These are phyloP conservation scores for Pichia sp. DNA, from an alignment of 1,139 yeast species.

Conservation along the genomic window DNA sequence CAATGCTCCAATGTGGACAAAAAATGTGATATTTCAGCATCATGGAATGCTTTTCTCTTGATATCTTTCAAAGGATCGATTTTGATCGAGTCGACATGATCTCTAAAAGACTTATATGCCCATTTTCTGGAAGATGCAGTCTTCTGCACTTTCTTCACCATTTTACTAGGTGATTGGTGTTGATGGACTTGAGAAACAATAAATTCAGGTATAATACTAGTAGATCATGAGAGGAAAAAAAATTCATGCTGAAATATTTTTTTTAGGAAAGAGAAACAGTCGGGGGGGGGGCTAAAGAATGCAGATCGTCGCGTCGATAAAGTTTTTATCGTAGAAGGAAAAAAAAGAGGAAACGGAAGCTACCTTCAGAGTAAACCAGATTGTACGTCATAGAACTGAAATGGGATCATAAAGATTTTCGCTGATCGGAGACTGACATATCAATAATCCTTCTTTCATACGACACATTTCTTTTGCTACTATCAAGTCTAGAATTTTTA, in stretches of 20 bases:
- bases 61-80: conserved; percentile 77
- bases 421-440: too few relatives aligned
- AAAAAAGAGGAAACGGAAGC: conserved; percentile 1
- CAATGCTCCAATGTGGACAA: conserved; percentile 78
- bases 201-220: too few relatives aligned
- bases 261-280: not conserved
- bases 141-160: conserved; percentile 37
- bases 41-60: conserved; percentile 53
- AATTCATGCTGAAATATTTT: conserved; percentile 7
- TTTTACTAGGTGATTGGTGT: conserved; percentile 7
- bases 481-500: not conserved
- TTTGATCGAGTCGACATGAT: conserved; percentile 75
- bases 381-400: not conserved
- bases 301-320: conserved; percentile 5
- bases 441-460: too few relatives aligned
- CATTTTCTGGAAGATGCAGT: conserved; percentile 59
- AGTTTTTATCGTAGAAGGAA: not conserved
- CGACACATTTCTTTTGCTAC: not conserved
- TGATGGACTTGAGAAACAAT: too few relatives aligned
- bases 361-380: not conserved
- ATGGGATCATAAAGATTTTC: not conserved
- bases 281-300: not conserved
- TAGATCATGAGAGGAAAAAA: not conserved
- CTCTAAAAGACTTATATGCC: conserved; percentile 72
- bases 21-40: conserved; percentile 72